phyloP scores from a whole-genome alignment of 2,329 filamentous ascomycete species.

The Diplodia mutila region DNA sequence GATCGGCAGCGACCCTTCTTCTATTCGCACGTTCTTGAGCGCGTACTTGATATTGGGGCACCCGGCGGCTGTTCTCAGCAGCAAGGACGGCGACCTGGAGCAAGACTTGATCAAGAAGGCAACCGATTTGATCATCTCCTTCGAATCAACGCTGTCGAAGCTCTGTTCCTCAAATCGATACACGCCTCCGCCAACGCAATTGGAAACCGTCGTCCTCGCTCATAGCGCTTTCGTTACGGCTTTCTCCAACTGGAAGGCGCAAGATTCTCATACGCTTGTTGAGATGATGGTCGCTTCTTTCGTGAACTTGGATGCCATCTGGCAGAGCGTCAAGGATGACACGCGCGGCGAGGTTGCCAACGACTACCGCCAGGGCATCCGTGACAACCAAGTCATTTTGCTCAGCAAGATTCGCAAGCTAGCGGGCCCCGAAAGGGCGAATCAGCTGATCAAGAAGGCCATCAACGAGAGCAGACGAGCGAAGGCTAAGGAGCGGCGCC shows the following conservation, averaged over 20 bases:
- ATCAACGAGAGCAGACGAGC: conserved; percentile 72
- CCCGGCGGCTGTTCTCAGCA: conserved; percentile 75
- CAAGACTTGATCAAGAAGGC: conserved; percentile 78
- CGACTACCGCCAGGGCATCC: conserved; percentile 79
- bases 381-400: conserved; percentile 78
- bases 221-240: conserved; percentile 77
- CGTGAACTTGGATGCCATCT: conserved; percentile 80
- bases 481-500: conserved; percentile 54
- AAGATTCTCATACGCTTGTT: conserved; percentile 75
- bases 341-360: conserved; percentile 73
- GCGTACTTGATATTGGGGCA: conserved; percentile 80
- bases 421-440: conserved; percentile 71
- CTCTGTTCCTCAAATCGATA: conserved; percentile 69
- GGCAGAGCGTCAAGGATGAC: conserved; percentile 79
- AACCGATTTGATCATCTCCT: conserved; percentile 75
- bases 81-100: conserved; percentile 70
- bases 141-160: conserved; percentile 72
- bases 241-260: conserved; percentile 82
- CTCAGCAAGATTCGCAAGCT: conserved; percentile 80
- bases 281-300: conserved; percentile 87
- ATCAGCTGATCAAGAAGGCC: conserved; percentile 73
- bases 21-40: conserved; percentile 75
- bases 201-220: conserved; percentile 66
- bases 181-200: conserved; percentile 65
- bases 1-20: conserved; percentile 68